A percentile compares a stretch with the other conserved stretches of the same genome.
These are phyloP conservation scores for Pisolithus microcarpus DNA, from an alignment of 768 basidiomycete genomes.

Conservation along the genomic window DNA sequence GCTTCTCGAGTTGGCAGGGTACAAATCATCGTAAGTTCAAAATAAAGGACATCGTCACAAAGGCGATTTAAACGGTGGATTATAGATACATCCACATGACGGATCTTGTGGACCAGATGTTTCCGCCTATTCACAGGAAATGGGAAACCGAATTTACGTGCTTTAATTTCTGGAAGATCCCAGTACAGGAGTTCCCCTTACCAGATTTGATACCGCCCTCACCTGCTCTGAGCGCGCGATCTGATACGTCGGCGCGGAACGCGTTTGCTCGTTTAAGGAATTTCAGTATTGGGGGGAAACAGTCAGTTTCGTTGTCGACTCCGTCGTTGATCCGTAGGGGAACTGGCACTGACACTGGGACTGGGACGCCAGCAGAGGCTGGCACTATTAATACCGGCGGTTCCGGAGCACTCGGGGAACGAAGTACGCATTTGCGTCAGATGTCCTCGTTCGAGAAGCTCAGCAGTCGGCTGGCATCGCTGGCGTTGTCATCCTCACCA, in stretches of 20 bases:
- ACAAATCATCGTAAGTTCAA: constrained; percentile 80
- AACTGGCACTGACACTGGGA: not conserved
- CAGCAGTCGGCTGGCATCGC: constrained; percentile 49
- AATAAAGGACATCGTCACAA: not conserved
- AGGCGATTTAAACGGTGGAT: not conserved
- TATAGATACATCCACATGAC: constrained; percentile 95
- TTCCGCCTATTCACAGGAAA: constrained; percentile 89
- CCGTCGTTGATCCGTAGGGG: constrained; percentile 25
- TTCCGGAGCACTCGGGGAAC: constrained; percentile 15
- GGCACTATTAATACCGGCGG: constrained; percentile 9
- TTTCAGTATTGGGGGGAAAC: constrained; percentile 64
- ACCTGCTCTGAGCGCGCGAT: constrained; percentile 89
- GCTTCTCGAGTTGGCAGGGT: constrained; percentile 90
- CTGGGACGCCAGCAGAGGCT: not conserved
- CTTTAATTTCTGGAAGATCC: constrained; percentile 92
- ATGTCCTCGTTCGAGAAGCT: constrained; percentile 74
- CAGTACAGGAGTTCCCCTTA: constrained; percentile 68
- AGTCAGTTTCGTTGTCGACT: constrained; percentile 21
- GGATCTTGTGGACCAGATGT: constrained; percentile 99
- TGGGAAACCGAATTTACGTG: constrained; percentile 90
- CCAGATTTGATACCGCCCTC: constrained; percentile 84
- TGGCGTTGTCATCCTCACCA: constrained; percentile 29
- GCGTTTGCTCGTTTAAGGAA: constrained; percentile 69
- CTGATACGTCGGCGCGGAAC: constrained; percentile 73
- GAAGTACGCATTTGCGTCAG: constrained; percentile 49